A percentile compares a stretch with the other conserved stretches of the same genome.
Conservation (phyloP, 2,329 filamentous ascomycete genomes). For the Fusarium clavum region DNA sequence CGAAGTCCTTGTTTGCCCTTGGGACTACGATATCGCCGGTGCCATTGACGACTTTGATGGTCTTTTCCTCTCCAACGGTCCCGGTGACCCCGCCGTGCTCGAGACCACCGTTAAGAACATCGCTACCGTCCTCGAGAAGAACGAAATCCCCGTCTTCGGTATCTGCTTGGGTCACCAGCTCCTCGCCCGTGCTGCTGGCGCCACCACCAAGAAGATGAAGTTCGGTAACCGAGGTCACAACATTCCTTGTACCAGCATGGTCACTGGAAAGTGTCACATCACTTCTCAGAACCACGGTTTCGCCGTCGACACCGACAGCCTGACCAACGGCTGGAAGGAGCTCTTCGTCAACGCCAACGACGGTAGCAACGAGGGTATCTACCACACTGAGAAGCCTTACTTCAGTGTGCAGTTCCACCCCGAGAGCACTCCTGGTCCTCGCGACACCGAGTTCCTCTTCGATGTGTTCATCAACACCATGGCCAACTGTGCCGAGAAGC, state of each 20-base stretch:
- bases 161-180: conserved; percentile 97
- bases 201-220: conserved; percentile 94
- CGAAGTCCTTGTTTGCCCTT: conserved; percentile 93
- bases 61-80: conserved; percentile 97
- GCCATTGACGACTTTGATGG: conserved; percentile 90
- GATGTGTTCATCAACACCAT: conserved; percentile 95
- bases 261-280: conserved; percentile 97
- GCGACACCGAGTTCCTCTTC: conserved; percentile 96
- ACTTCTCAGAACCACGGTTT: conserved; percentile 99
- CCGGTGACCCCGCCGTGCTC: conserved; percentile 92
- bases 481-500: conserved; percentile 74
- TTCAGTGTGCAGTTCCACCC: conserved; percentile 99
- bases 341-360: conserved; percentile 99
- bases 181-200: conserved; percentile 87
- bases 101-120: conserved; percentile 84
- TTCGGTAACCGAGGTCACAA: conserved; percentile 99
- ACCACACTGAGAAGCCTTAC: conserved; percentile 85
- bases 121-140: conserved; percentile 78
- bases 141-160: conserved; percentile 89
- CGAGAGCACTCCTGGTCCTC: conserved; percentile 93
- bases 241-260: conserved; percentile 95
- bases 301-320: conserved; percentile 83
- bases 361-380: conserved; percentile 97
- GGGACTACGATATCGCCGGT: conserved; percentile 91
- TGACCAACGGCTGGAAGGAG: conserved; percentile 87